These are phyloP conservation scores for Pichia terricola DNA, from an alignment of 1,139 yeast genomes.

Conservation along the genomic window DNA sequence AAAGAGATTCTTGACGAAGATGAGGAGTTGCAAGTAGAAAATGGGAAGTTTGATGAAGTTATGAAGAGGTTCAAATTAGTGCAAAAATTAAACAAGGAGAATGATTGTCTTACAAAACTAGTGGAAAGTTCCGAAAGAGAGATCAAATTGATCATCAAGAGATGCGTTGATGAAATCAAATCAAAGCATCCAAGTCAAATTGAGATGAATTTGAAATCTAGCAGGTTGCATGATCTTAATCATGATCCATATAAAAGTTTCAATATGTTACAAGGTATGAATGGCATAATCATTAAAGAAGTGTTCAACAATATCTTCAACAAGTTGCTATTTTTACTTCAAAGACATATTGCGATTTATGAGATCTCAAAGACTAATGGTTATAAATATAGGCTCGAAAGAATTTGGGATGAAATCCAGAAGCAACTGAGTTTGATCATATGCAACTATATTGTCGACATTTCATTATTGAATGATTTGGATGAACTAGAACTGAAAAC, in stretches of 20 bases:
- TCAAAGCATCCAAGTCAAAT: slow-evolving; percentile 37
- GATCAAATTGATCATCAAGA: slow-evolving; percentile 43
- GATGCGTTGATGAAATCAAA: slow-evolving; percentile 58
- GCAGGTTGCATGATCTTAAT: slow-evolving; percentile 6
- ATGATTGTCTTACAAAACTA: slow-evolving; percentile 50
- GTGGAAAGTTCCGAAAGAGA: slow-evolving; percentile 40
- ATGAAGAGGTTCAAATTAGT: slow-evolving; percentile 12
- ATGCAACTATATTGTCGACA: slow-evolving; percentile 43
- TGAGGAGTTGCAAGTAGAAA: slow-evolving; percentile 17
- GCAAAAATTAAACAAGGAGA: slow-evolving; percentile 46
- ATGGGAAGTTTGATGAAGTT: slow-evolving; percentile 15
- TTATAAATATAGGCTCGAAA: slow-evolving; percentile 34
- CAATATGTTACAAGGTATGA: slow-evolving; percentile 36
- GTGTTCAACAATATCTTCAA: slow-evolving; percentile 61
- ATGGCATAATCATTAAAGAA: slow-evolving; percentile 55
- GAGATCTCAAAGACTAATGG: slow-evolving; percentile 16
- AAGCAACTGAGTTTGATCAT: slow-evolving; percentile 51
- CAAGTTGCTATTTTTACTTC: slow-evolving; percentile 54
- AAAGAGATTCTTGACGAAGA: slow-evolving; percentile 15
- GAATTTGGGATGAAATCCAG: slow-evolving; percentile 51
- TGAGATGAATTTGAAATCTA: slow-evolving; percentile 14
- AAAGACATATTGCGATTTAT: slow-evolving; percentile 57
- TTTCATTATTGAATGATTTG: slow-evolving; percentile 17
- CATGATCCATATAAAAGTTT: slow-evolving; percentile 13
- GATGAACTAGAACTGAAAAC: slow-evolving; percentile 15